Evolutionary conservation across 306 rosid species (phyloP), one percentile per base, ranked within the genome.

Genomic region (Quercus berberidifolia): DNA sequence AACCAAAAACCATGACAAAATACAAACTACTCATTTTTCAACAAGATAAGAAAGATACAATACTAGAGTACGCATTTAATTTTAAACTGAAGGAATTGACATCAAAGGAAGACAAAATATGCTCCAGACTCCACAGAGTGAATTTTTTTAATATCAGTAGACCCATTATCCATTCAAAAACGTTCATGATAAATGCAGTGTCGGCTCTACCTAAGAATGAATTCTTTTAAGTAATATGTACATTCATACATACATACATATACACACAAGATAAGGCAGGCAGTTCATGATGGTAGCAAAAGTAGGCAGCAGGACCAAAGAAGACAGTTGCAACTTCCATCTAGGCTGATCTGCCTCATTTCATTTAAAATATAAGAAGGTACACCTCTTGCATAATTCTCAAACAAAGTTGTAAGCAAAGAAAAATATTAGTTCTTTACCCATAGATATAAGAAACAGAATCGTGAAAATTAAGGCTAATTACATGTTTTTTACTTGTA

Each of bases 401-500:
- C 23, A 43, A 62, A 57, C 19, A 74, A 33, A 65, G 75, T 80
- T 73, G 74, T 28, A 77, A 69, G 19, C 28, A 33, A 76, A 41
- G 12, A 80, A 76, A 33, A 69, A 15, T 52, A 43, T 21, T 28
- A 72, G 74, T 25, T 49, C 73, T 26, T 15, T 76, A 51, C 59
- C 79, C 56, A 68, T 51, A 65, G 49, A 41, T 41, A 78, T 65
- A 82, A 59, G 75, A 64, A 70, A 79, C n/a, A 58, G 80, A 67
- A 63, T 55, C 43, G 3, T 41, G 46, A 41, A 41, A 41, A 41
- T 41, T 7, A 41, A 41, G 46, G 46, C 46, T 41, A 41, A 41
- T 8, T 38, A 7, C 46, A 7, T 38, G 8, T 7, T 38, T 38
- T 38, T 38, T 38, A 7, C 46, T 38, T 38, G 12, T 41, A 8